phyloP scores from a whole-genome alignment of 2,329 filamentous ascomycete genomes.

The Verticillium albo-atrum region DNA sequence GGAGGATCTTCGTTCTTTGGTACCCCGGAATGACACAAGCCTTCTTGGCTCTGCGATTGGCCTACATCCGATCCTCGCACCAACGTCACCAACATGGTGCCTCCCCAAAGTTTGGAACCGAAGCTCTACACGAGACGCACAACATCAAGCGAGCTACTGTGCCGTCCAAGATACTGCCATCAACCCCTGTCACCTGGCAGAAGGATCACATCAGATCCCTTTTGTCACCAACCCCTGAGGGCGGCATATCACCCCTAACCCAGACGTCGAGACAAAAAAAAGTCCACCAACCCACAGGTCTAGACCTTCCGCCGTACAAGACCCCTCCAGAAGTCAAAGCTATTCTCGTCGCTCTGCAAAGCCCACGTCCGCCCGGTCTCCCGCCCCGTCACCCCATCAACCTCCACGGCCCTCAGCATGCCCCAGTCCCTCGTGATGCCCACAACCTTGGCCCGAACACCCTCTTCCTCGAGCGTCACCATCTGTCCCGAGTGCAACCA shows the following conservation, averaged over 20 bases:
- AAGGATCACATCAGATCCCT: background rate
- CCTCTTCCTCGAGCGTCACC: conserved; percentile 70
- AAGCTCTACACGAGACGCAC: background rate
- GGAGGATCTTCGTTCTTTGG: background rate
- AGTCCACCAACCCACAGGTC: background rate
- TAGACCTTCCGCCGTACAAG: conserved; percentile 75
- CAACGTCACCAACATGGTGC: background rate
- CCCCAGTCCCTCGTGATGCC: conserved; percentile 94
- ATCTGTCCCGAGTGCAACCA: conserved; percentile 81
- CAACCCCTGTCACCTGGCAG: background rate
- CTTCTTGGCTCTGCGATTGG: background rate
- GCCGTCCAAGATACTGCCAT: too few relatives aligned
- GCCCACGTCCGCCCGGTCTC: conserved; percentile 74
- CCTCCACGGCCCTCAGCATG: conserved; percentile 77
- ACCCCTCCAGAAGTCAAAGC: conserved; percentile 95
- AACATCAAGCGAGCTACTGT: background rate
- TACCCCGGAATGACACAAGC: background rate
- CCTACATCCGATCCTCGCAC: background rate
- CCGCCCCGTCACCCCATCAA: conserved; percentile 66
- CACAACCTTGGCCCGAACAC: conserved; percentile 68
- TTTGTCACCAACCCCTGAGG: background rate
- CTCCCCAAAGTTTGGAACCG: background rate
- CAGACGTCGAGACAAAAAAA: background rate
- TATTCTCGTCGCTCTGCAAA: conserved; percentile 94
- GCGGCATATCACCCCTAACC: background rate